Conservation (phyloP, 2,329 filamentous ascomycete genomes). For the Fusarium sp. region DNA sequence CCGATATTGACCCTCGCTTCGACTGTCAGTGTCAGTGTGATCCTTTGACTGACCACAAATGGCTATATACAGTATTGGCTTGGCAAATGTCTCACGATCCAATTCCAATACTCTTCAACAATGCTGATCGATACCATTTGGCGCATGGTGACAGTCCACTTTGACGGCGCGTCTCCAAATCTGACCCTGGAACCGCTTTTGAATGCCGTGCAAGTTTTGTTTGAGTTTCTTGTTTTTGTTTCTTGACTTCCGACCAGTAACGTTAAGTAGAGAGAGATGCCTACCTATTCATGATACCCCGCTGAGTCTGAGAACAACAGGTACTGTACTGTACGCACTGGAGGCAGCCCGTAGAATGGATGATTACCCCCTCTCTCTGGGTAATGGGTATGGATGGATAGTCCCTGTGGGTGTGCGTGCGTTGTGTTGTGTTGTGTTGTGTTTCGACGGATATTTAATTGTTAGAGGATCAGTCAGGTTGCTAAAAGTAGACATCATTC, state of each 20-base stretch:
- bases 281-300: neutral
- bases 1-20: neutral
- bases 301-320: neutral
- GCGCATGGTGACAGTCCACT: slow-evolving; percentile 10
- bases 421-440: neutral
- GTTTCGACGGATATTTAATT: slow-evolving; percentile 15
- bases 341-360: neutral
- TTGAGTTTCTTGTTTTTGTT: slow-evolving; percentile 24
- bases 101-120: slow-evolving; percentile 2
- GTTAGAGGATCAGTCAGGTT: slow-evolving; percentile 4
- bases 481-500: slow-evolving; percentile 18
- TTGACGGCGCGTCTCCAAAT: slow-evolving; percentile 20
- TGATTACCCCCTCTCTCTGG: neutral
- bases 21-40: neutral
- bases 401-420: neutral
- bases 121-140: slow-evolving; percentile 29
- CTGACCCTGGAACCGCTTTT: slow-evolving; percentile 12
- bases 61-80: neutral
- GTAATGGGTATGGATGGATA: neutral
- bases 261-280: neutral
- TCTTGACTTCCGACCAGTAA: neutral
- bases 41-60: neutral
- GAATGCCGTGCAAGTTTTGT: slow-evolving; percentile 8
- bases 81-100: slow-evolving; percentile 4
- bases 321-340: neutral